Evolutionary conservation across 176 grass and related monocot species (phyloP).

Genomic region (Themeda triandra): DNA sequence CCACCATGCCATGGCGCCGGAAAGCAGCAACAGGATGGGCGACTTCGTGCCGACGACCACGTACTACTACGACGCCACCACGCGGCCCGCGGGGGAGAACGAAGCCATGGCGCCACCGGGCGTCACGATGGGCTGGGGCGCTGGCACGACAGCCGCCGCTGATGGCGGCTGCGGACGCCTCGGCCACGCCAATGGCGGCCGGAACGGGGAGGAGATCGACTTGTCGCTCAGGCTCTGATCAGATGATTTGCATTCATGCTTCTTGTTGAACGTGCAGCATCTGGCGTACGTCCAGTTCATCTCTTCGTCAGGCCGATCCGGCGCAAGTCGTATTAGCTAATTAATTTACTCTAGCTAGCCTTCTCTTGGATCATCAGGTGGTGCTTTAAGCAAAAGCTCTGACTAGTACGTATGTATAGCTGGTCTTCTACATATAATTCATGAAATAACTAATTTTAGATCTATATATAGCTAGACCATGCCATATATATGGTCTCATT

Average conservation of each 20-base stretch:
- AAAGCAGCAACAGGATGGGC: background rate
- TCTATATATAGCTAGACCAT: background rate
- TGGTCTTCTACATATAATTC: background rate
- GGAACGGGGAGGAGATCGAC: constrained; percentile 41
- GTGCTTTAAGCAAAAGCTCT: background rate
- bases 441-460: background rate
- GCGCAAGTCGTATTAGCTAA: background rate
- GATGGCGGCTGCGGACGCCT: background rate
- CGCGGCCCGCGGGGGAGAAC: background rate
- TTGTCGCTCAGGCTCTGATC: constrained; percentile 51
- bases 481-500: background rate
- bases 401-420: background rate
- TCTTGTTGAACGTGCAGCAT: background rate
- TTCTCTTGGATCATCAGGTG: background rate
- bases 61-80: background rate
- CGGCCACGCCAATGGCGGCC: background rate
- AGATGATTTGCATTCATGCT: background rate
- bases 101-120: background rate
- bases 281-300: background rate
- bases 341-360: background rate
- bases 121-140: background rate
- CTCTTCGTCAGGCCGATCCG: background rate
- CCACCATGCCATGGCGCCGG: background rate
- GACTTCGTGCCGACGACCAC: background rate
- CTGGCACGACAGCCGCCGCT: background rate